Conservation (phyloP, 1,284 basidiomycete genomes). For the Calocybe gambosa region DNA sequence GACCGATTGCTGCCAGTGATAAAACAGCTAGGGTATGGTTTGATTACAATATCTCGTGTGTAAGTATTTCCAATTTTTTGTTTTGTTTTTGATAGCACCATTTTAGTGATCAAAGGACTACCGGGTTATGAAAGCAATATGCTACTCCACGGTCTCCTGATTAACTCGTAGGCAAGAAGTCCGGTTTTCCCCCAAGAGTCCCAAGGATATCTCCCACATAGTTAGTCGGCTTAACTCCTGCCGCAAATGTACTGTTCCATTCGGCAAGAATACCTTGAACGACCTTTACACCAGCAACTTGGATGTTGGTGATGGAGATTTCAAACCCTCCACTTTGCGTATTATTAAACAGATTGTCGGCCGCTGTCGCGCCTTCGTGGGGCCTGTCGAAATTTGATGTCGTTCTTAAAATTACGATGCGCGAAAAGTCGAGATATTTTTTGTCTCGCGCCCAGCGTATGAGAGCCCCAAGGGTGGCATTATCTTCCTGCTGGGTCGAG, state of each 20-base stretch:
- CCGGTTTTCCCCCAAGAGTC: constrained; percentile 6
- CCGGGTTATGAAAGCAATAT: background rate
- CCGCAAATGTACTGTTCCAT: constrained; percentile 8
- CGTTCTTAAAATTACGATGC: constrained; percentile 7
- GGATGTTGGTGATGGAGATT: constrained; percentile 3
- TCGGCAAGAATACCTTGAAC: constrained; percentile 7
- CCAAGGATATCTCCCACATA: constrained; percentile 12
- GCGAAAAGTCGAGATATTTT: constrained; percentile 2
- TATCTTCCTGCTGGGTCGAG: constrained; percentile 6
- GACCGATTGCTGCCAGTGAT: no score
- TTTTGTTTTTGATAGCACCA: no score
- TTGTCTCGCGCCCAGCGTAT: constrained; percentile 3
- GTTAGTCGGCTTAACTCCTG: constrained; percentile 9
- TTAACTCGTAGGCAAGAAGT: constrained; percentile 10
- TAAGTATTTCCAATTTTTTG: no score
- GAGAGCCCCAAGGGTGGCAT: constrained; percentile 3
- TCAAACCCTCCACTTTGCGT: constrained; percentile 3
- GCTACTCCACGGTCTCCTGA: no score
- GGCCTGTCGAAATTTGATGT: constrained; percentile 10
- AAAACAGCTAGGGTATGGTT: no score
- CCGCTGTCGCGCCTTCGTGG: constrained; percentile 9
- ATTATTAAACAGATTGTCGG: constrained; percentile 7
- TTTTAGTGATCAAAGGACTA: no score
- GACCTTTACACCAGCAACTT: constrained; percentile 6
- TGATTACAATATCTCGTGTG: no score